These are phyloP conservation scores for Rosa lucieae DNA, from an alignment of 306 rosid genomes.

Conservation along the genomic window DNA sequence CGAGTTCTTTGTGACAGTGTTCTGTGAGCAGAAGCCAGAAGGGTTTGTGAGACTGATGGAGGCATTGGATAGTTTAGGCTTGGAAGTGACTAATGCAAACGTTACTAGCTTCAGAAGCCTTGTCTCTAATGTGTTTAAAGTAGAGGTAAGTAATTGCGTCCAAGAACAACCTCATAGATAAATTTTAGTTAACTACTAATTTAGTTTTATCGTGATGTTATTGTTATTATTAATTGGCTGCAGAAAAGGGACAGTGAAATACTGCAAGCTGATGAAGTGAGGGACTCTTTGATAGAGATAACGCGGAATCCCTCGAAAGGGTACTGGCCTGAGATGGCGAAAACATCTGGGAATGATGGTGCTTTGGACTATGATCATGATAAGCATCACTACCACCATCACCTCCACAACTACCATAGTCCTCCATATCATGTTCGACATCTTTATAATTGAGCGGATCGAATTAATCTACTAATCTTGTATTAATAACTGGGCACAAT, in stretches of 20 bases:
- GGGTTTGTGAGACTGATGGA: conserved; percentile 76
- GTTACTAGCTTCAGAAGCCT: conserved; percentile 77
- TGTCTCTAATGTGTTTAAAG: conserved; percentile 72
- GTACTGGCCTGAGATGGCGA: conserved; percentile 43
- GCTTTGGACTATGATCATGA: conserved; percentile 35
- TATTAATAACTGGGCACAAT: not conserved
- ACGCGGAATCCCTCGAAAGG: conserved; percentile 51
- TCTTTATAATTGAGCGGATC: conserved; percentile 6
- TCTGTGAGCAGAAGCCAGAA: conserved; percentile 72
- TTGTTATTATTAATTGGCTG: not conserved
- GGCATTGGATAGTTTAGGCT: conserved; percentile 56
- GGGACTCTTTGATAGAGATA: conserved; percentile 64
- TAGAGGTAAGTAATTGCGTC: conserved; percentile 41
- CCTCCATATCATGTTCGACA: conserved; percentile 7
- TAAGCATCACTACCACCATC: conserved; percentile 29
- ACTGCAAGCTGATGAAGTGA: conserved; percentile 69
- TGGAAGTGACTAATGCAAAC: conserved; percentile 71
- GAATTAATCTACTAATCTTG: not conserved
- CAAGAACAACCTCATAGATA: not conserved
- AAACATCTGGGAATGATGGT: conserved; percentile 36
- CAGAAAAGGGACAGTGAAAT: conserved; percentile 67
- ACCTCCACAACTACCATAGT: conserved; percentile 35
- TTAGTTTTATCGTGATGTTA: not conserved
- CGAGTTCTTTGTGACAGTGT: conserved; percentile 72
- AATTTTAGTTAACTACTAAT: not conserved